phyloP scores from a whole-genome alignment of 768 basidiomycete genomes.

The Phaffia tasmanica region DNA sequence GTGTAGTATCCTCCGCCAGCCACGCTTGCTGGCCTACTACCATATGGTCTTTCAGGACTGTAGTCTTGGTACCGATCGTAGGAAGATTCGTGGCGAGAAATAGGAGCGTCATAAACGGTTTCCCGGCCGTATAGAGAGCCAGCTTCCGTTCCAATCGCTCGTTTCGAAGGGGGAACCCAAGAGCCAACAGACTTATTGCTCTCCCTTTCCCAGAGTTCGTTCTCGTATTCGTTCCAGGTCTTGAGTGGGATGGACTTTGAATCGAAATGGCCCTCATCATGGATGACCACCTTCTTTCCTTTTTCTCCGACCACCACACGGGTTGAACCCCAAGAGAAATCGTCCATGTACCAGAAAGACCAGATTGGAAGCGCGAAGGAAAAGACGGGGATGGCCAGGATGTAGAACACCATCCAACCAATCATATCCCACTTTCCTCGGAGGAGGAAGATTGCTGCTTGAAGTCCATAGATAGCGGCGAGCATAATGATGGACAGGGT shows the following conservation, averaged over 20 bases:
- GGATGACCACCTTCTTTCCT: constrained; percentile 89
- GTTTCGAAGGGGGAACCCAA: constrained; percentile 68
- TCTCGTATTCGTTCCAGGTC: constrained; percentile 94
- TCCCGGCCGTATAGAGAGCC: constrained; percentile 78
- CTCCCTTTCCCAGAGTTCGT: constrained; percentile 95
- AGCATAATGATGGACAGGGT: constrained; percentile 81
- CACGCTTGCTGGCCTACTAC: constrained; percentile 1
- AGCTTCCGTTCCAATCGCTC: constrained; percentile 44
- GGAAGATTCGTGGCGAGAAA: constrained; percentile 51
- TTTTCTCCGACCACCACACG: constrained; percentile 82
- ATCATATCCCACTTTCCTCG: constrained; percentile 98
- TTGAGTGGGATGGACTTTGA: constrained; percentile 85
- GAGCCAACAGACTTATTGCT: constrained; percentile 91
- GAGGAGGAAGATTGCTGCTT: constrained; percentile 80
- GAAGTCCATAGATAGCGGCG: constrained; percentile 84
- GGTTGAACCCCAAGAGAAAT: constrained; percentile 57
- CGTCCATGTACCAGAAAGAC: constrained; percentile 97
- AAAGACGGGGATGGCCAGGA: constrained; percentile 83
- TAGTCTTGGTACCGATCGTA: constrained; percentile 50
- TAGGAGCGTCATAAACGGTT: constrained; percentile 58
- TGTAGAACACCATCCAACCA: constrained; percentile 91
- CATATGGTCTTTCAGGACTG: neutral
- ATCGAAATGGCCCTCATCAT: constrained; percentile 97
- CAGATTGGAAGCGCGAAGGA: constrained; percentile 86
- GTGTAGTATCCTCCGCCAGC: no score